phyloP scores from a whole-genome alignment of 2,329 filamentous ascomycete species.

The Penicillium sp. region DNA sequence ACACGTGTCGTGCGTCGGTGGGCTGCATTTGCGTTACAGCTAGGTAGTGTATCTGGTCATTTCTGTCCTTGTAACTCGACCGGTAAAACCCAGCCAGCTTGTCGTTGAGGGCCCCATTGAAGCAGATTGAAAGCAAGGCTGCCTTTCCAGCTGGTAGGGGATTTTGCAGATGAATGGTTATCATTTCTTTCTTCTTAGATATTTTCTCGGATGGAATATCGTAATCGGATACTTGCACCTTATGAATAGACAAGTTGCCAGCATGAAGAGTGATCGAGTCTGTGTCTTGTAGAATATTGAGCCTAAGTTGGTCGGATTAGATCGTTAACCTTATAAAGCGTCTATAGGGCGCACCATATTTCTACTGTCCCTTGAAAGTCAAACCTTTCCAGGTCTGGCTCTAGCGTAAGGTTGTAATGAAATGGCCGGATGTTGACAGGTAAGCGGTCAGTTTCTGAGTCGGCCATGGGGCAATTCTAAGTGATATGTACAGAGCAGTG shows the following conservation, averaged over 20 bases:
- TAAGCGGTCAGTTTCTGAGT: not conserved
- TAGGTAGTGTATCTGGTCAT: not conserved
- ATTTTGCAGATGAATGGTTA: not conserved
- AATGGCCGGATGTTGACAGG: not conserved
- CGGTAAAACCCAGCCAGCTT: not conserved
- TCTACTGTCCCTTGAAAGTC: not conserved
- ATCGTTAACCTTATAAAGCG: not conserved
- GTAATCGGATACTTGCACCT: not conserved
- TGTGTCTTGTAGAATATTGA: not conserved
- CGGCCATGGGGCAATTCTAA: no score
- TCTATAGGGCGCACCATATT: not conserved
- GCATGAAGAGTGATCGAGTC: not conserved
- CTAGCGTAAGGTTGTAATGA: not conserved
- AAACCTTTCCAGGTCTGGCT: not conserved
- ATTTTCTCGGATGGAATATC: not conserved
- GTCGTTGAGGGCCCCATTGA: not conserved
- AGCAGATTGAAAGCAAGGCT: not conserved
- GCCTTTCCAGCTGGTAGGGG: not conserved
- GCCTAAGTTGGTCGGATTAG: not conserved
- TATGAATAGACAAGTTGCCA: not conserved
- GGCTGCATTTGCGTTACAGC: not conserved
- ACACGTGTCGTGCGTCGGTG: not conserved
- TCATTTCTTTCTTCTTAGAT: not conserved
- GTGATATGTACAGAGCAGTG: no score
- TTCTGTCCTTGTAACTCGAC: not conserved